These are phyloP conservation scores for Prosopis cineraria DNA, from an alignment of 306 rosid genomes.

Conservation along the genomic window DNA sequence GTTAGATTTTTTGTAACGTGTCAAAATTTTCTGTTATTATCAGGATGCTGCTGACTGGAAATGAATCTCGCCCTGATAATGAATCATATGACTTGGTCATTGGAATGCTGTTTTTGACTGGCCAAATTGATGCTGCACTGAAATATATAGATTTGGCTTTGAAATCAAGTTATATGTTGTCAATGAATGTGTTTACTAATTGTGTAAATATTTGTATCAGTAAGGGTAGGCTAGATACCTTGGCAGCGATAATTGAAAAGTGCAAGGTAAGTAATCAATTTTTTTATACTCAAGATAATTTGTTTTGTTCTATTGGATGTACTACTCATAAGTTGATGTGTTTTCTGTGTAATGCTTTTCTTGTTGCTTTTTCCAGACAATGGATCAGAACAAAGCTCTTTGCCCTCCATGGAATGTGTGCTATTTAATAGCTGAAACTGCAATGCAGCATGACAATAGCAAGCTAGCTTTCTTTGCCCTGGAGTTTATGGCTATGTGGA, in stretches of 20 bases:
- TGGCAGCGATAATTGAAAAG: slow-evolving; percentile 77
- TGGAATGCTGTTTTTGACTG: slow-evolving; percentile 63
- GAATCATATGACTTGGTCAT: slow-evolving; percentile 81
- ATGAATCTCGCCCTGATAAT: slow-evolving; percentile 71
- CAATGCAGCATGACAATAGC: slow-evolving; percentile 71
- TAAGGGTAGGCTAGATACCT: slow-evolving; percentile 67
- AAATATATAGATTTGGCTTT: slow-evolving; percentile 70
- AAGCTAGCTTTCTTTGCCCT: slow-evolving; percentile 75
- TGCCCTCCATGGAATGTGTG: slow-evolving; percentile 84
- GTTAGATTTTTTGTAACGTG: slow-evolving; percentile 12
- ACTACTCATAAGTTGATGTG: slow-evolving; percentile 25
- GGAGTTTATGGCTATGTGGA: slow-evolving; percentile 90
- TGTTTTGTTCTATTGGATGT: slow-evolving; percentile 6
- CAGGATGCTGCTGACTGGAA: slow-evolving; percentile 90
- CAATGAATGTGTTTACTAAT: slow-evolving; percentile 56
- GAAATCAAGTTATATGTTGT: slow-evolving; percentile 71
- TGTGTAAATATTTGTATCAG: slow-evolving; percentile 61
- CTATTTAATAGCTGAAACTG: slow-evolving; percentile 62
- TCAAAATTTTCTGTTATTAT: slow-evolving; percentile 29
- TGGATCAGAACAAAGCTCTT: slow-evolving; percentile 92
- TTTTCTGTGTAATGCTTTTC: slow-evolving; percentile 30
- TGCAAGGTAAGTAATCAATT: slow-evolving; percentile 65
- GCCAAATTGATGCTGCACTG: slow-evolving; percentile 65
- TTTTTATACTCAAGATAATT: slow-evolving; percentile 27
- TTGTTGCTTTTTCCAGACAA: slow-evolving; percentile 57